Percentiles rank a stretch among this genome's conserved stretches.
Conservation (phyloP, 148 eudicot genomes). For the Camellia sinensis region DNA sequence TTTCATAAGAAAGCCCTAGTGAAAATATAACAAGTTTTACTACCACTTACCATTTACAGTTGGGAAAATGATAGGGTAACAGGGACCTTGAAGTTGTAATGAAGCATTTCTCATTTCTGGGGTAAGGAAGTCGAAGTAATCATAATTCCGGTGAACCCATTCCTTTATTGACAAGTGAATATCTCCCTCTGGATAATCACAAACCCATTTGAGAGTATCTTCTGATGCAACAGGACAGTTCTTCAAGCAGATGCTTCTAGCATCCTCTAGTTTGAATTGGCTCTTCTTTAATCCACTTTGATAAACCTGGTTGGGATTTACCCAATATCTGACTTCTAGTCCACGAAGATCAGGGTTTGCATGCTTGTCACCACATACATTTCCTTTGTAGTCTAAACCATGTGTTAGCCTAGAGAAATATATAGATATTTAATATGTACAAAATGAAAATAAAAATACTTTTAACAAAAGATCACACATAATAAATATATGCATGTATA, state of each 20-base stretch:
- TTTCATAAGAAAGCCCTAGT: background rate
- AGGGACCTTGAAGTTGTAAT: constrained; percentile 58
- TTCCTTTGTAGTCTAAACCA: constrained; percentile 55
- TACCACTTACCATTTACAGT: constrained; percentile 47
- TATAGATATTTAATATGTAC: background rate
- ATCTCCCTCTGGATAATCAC: constrained; percentile 63
- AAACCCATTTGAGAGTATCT: constrained; percentile 53
- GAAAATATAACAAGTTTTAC: background rate
- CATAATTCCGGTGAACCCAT: constrained; percentile 51
- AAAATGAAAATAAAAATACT: constrained; percentile 15
- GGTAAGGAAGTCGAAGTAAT: constrained; percentile 54
- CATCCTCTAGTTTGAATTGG: constrained; percentile 44
- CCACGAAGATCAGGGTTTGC: constrained; percentile 42
- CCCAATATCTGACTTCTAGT: constrained; percentile 56
- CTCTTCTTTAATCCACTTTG: constrained; percentile 45
- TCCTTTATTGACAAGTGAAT: constrained; percentile 42
- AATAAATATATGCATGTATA: background rate
- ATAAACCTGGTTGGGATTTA: constrained; percentile 52
- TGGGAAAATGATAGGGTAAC: constrained; percentile 58
- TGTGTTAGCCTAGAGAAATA: constrained; percentile 37
- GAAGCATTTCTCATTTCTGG: constrained; percentile 58
- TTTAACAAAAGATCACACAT: background rate
- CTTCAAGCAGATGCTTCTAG: constrained; percentile 54
- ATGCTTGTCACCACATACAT: constrained; percentile 52
- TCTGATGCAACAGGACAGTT: constrained; percentile 54